Base-by-base conservation (phyloP, 2,329 filamentous ascomycete species). In the Paraphaeosphaeria minitans region DNA sequence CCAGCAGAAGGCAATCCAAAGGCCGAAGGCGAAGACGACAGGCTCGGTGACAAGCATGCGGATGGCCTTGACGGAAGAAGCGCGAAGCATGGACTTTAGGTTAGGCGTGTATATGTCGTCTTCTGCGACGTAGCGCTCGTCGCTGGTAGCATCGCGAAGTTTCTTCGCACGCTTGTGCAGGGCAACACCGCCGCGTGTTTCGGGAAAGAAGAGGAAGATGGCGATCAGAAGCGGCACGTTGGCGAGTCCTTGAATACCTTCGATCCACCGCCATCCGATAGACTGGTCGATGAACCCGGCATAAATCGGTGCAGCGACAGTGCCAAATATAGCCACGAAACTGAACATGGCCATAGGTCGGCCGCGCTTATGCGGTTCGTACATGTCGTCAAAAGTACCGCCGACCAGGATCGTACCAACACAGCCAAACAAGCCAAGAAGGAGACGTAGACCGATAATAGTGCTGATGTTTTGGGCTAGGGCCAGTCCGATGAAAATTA, bases 1-100 rank as follows among this genome's bases (percentile, higher is more conserved):
- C 82, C 82, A 84, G 64, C 80, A 80, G 69, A 84, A 83, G 16
- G 76, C 75, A 58, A 84, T 83, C 81, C 81, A 83, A 29, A 83
- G 69, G 56, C 82, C 82, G 47, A 83, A 82, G 29, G 78, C 76
- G 57, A 83, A 81, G 4, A 82, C 80, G 10, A 82, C 80, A 21
- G 81, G 80, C 63, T 83, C 81, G 2, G 79, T 81, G 58, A 77
- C 69, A 4, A 83, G 75, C 81, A 83, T 82, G 61, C 79, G 73
- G 58, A 83, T 75, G 8, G 82, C 81, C 66, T 83, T 84, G 63
- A 84, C 77, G n/a, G 80, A 83, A 0, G 82, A 83, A 48, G 77
- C 75, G 62, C 79, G 78, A 12, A 81, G 67, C 75, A 81, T 79
- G 31, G 74, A 71, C 64, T 83, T 80, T 62, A 83, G 64, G 43